phyloP scores from a whole-genome alignment of 768 basidiomycete genomes.

The Xanthoconium stramineum region DNA sequence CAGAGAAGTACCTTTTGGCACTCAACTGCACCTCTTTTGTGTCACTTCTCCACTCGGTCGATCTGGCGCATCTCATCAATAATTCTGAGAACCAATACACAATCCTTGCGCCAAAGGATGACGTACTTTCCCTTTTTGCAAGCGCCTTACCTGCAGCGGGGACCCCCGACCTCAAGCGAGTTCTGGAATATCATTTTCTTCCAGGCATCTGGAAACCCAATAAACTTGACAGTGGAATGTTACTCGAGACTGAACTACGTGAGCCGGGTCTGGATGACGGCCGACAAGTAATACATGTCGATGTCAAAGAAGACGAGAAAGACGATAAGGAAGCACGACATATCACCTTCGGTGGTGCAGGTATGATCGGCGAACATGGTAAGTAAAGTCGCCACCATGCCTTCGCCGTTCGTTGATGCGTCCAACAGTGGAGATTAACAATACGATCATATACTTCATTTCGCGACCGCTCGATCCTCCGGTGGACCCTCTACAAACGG shows the following conservation, averaged over 20 bases:
- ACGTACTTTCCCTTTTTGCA: slow-evolving; percentile 63
- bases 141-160: slow-evolving; percentile 60
- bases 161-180: slow-evolving; percentile 63
- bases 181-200: slow-evolving; percentile 88
- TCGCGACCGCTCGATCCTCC: slow-evolving; percentile 83
- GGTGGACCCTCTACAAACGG: slow-evolving; percentile 72
- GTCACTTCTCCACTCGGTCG: slow-evolving; percentile 78
- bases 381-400: slow-evolving; percentile 27
- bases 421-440: slow-evolving; percentile 62
- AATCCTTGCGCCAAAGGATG: slow-evolving; percentile 89
- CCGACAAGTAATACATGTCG: slow-evolving; percentile 68
- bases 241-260: slow-evolving; percentile 76
- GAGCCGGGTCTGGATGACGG: slow-evolving; percentile 67
- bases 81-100: slow-evolving; percentile 70
- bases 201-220: slow-evolving; percentile 72
- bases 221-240: slow-evolving; percentile 68
- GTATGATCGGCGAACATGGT: slow-evolving; percentile 77
- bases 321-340: slow-evolving; percentile 46
- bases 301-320: slow-evolving; percentile 52
- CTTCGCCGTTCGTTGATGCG: slow-evolving; percentile 6
- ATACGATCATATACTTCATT: slow-evolving; percentile 85
- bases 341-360: slow-evolving; percentile 81
- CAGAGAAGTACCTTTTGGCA: slow-evolving; percentile 92
- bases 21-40: slow-evolving; percentile 92
- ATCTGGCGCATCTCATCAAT: slow-evolving; percentile 69